These are phyloP conservation scores for Casuarina cunninghamiana DNA, from an alignment of 306 rosid species.

Conservation along the genomic window DNA sequence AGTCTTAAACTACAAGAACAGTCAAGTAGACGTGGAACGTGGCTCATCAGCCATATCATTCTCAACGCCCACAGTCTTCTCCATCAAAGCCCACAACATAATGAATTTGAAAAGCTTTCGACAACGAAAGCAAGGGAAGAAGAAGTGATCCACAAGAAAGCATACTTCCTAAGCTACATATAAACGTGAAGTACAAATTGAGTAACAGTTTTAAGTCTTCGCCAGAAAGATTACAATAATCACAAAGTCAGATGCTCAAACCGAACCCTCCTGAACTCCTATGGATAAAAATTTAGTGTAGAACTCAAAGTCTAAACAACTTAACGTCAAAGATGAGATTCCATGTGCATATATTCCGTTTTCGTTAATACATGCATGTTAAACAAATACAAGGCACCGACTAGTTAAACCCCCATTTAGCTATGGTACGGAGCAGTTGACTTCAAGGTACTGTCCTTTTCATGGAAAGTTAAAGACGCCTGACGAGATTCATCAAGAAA, in stretches of 20 bases:
- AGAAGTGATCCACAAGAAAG: not conserved
- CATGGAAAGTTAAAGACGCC: conserved; percentile 3
- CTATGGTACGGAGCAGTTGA: conserved; percentile 43
- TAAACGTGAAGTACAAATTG: no score
- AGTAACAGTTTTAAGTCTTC: not conserved
- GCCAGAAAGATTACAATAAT: not conserved
- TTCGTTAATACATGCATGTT: not conserved
- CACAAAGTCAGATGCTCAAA: no score
- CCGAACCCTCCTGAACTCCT: no score
- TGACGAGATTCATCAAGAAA: not conserved
- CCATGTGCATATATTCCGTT: conserved; percentile 17
- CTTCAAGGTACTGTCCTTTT: conserved; percentile 37
- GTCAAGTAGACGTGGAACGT: not conserved
- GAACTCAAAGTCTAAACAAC: not conserved
- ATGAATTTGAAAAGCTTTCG: not conserved
- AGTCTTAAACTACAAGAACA: not conserved
- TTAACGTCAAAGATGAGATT: not conserved
- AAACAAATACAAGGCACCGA: conserved; percentile 10
- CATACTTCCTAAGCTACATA: not conserved
- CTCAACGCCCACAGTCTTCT: not conserved
- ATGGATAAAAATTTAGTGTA: no score
- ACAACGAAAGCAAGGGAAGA: not conserved
- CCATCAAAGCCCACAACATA: not conserved
- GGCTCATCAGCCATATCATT: not conserved
- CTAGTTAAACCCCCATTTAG: conserved; percentile 6